Conservation (phyloP, 2,329 filamentous ascomycete species). For the Exophiala aquamarina region DNA sequence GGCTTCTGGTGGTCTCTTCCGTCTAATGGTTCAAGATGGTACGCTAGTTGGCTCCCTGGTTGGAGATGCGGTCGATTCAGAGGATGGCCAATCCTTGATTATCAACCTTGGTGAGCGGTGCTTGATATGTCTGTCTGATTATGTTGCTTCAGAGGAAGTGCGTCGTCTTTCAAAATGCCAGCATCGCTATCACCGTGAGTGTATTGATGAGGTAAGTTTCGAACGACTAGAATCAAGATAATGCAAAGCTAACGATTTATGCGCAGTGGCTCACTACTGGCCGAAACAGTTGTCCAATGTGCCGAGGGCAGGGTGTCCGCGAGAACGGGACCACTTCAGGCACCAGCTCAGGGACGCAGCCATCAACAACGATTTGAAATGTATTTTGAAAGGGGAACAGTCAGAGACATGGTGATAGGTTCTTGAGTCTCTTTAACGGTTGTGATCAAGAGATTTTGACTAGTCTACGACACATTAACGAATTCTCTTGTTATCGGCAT, state of each 20-base stretch:
- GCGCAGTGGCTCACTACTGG: conserved; percentile 65
- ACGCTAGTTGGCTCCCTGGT: conserved; percentile 41
- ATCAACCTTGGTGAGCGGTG: conserved; percentile 54
- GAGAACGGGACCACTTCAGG: conserved; percentile 31
- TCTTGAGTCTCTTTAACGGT: no score
- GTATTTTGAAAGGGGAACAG: no score
- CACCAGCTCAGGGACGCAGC: no score
- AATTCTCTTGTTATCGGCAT: no score
- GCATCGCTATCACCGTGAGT: conserved; percentile 67
- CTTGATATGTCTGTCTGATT: conserved; percentile 66
- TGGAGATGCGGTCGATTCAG: conserved; percentile 47
- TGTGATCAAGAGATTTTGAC: no score
- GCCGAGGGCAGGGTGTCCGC: conserved; percentile 58
- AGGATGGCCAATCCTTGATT: conserved; percentile 34
- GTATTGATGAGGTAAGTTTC: conserved; percentile 64
- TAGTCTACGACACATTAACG: no score
- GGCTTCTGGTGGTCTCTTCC: conserved; percentile 61
- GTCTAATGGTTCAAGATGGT: conserved; percentile 44
- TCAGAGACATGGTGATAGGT: no score
- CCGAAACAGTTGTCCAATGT: conserved; percentile 63
- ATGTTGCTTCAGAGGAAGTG: conserved; percentile 61
- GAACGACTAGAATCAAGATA: no score
- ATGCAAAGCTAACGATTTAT: conserved; percentile 10
- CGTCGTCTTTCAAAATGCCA: conserved; percentile 63
- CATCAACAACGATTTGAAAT: no score